These are phyloP conservation scores for Smallanthus sonchifolius DNA, from an alignment of 129 eudicot genomes.

Conservation along the genomic window DNA sequence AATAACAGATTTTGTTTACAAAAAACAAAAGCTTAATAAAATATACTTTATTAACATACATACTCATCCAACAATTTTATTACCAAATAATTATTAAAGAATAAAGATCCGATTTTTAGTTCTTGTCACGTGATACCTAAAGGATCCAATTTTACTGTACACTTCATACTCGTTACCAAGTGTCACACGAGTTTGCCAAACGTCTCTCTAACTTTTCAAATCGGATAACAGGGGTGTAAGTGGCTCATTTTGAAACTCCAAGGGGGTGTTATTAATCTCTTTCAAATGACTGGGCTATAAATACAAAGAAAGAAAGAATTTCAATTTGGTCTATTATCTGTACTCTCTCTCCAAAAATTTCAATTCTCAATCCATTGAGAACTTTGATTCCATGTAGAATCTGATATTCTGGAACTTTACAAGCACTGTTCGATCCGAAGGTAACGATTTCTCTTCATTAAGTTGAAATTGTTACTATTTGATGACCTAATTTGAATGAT, in stretches of 20 bases:
- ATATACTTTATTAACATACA: too few relatives aligned
- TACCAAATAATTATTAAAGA: too few relatives aligned
- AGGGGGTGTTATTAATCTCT: not conserved
- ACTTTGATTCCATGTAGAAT: slow-evolving; percentile 14
- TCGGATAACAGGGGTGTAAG: too few relatives aligned
- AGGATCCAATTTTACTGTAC: not conserved
- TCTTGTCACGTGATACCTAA: not conserved
- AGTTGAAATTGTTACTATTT: slow-evolving; percentile 8
- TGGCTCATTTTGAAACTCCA: not conserved
- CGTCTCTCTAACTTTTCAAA: not conserved
- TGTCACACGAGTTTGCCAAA: not conserved
- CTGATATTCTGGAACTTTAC: slow-evolving; percentile 1
- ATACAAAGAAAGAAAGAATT: not conserved
- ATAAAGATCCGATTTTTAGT: too few relatives aligned
- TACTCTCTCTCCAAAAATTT: not conserved
- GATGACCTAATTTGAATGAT: slow-evolving; percentile 1
- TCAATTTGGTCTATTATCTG: not conserved
- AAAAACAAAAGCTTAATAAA: too few relatives aligned
- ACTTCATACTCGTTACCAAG: not conserved
- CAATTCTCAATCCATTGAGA: slow-evolving; percentile 1
- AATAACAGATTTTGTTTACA: too few relatives aligned
- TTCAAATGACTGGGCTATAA: not conserved
- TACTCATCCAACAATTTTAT: too few relatives aligned
- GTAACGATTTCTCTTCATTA: not conserved
- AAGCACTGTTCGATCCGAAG: slow-evolving; percentile 18